Base-by-base conservation (phyloP, 768 basidiomycete genomes). In the Lentinus tigrinus region DNA sequence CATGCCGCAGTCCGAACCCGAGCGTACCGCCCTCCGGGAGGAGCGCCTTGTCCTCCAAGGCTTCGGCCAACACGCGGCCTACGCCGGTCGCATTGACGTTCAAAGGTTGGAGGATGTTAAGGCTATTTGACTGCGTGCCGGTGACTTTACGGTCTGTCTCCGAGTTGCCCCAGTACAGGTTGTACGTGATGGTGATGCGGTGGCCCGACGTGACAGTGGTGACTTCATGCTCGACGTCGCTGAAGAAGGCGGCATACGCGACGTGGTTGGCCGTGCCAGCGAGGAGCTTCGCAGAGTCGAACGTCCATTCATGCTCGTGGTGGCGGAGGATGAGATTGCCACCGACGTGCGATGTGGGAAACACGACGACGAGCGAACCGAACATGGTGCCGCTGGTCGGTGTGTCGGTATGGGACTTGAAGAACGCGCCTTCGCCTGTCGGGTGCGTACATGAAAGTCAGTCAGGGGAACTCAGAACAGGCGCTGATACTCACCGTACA, bases 391-490 rank as follows among this genome's bases (percentile, higher is more conserved):
- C 69, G 8, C 69, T 63, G 8, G 76, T 75, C 5, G 78, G 80
- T 0, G 81, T 81, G 56, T 82, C 83, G 40, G 76, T 72, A 60
- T 82, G 82, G 0, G 77, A 39, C 61, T 80, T 81, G 73, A 82
- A 83, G 63, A 80, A 82, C 0, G 74, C 74, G 10, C 71, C 80
- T 46, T 73, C 63, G 1, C 72, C 78, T 79, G 49, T 38, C 9
- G 2, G 14, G 17, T 4, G 8, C 37, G 5, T 17, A 16, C 40
- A 16, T 19, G 23, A 21, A 19, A 19, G 11, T 19, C n/a, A 5
- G 46, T 37, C 39, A 24, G 39, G 19, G 23, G 5, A 19, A 5
- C 19, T 19, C 19, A 19, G 24, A 23, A 21, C 4, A 21, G 19
- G 16, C n/a, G 19, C 19, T 7, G 4, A 23, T 11, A 63, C 64